Conservation (phyloP, 257 asterid species). For the Lantana camara region DNA sequence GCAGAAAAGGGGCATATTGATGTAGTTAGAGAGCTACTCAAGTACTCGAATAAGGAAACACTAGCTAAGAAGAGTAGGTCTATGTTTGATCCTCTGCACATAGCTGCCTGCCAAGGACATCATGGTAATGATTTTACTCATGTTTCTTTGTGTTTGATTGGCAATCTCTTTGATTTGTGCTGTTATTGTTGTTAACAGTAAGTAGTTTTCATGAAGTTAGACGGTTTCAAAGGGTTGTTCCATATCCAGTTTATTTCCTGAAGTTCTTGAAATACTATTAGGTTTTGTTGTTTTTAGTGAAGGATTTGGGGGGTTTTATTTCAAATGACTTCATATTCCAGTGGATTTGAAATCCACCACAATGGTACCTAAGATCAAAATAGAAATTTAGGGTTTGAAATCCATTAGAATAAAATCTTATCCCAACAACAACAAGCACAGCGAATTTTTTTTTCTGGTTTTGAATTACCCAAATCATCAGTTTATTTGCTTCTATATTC, state of each 20-base stretch:
- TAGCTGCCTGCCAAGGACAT: conserved; percentile 65
- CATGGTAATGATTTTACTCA: conserved; percentile 45
- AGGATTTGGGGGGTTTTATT: too few relatives aligned
- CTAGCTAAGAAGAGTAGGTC: conserved; percentile 53
- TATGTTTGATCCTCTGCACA: conserved; percentile 63
- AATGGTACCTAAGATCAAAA: too few relatives aligned
- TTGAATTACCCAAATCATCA: conserved; percentile 6
- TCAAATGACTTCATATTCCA: too few relatives aligned
- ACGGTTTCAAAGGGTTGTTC: neutral
- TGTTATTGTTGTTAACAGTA: neutral
- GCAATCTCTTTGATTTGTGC: neutral
- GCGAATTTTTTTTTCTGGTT: neutral
- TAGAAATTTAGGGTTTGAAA: too few relatives aligned
- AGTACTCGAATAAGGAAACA: conserved; percentile 48
- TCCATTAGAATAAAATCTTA: too few relatives aligned
- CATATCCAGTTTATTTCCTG: neutral
- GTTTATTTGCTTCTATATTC: neutral
- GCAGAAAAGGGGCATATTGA: conserved; percentile 62
- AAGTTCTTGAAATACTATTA: neutral
- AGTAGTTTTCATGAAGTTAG: neutral
- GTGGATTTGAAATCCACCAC: too few relatives aligned
- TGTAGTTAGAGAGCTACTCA: conserved; percentile 57
- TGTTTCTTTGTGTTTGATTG: neutral
- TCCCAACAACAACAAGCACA: too few relatives aligned
- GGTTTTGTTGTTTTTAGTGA: neutral